Evolutionary conservation across 2,329 filamentous ascomycete species (phyloP), one percentile per base, ranked within the genome.

Genomic region (Akanthomyces muscarius): DNA sequence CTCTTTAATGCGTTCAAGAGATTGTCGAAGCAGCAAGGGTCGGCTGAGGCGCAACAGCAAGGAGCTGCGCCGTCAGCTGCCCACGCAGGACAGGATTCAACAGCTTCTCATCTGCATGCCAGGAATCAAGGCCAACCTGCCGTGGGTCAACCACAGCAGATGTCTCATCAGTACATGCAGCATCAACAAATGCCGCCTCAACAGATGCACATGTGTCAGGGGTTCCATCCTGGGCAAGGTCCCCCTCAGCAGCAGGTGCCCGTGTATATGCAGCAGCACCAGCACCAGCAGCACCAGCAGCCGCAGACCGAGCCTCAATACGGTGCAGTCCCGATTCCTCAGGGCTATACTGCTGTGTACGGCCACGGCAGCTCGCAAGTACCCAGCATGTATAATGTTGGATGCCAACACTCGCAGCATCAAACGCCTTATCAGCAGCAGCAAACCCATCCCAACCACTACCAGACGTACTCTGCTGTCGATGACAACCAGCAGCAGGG

Each of bases 1-100:
- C 62, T 76, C 1, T 61, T 74, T 0, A 68, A 70, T 1, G 73
- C 72, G 0, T 72, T 76, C 50, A 76, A 73, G 65, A 69, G 71
- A 67, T 67, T 63, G 36, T 71, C 72, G 5, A 75, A 71, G 64
- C 69, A 68, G n/a, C 70, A 68, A 21, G 68, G 65, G 13, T 8
- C 28, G 16, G 30, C 61, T 7, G 50, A 48, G 13, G n/a, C 23
- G 14, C 60, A 53, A 53, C 36, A 52, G 54, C 64, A 50, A 30
- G 52, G n/a, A 53, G 60, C 41, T 61, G 61, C 18, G 30, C 2
- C 30, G 18, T 11, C 16, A 8, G 23, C 7, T n/a, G 41, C 23
- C 10, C 8, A 25, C 11, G 42, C 7, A 13, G 18, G 14, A 62
- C 53, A 33, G 50, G 50, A 14, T 55, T 61, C 45, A 3, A 16